These are phyloP conservation scores for Puccinia novopanici DNA, from an alignment of 1,284 basidiomycete genomes.

Conservation along the genomic window DNA sequence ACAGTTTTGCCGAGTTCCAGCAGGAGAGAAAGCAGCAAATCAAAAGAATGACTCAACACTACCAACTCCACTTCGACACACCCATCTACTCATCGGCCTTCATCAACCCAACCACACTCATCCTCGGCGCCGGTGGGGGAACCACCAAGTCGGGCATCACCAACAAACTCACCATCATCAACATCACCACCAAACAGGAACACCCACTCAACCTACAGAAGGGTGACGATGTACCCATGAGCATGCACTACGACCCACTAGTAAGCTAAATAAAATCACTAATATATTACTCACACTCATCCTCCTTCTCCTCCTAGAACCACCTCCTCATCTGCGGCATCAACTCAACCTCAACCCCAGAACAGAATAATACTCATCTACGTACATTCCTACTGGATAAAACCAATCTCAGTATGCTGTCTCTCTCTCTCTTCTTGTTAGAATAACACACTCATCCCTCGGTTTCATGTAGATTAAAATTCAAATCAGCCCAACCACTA, in stretches of 20 bases:
- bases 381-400: slow-evolving; percentile 29
- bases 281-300: no score
- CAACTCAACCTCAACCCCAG: slow-evolving; percentile 15
- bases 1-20: no score
- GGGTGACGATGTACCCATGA: slow-evolving; percentile 90
- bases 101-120: slow-evolving; percentile 68
- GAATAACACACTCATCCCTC: slow-evolving; percentile 1
- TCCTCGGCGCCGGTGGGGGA: slow-evolving; percentile 87
- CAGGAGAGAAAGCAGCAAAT: no score
- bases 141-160: slow-evolving; percentile 77
- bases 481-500: not conserved
- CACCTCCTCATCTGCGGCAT: slow-evolving; percentile 37
- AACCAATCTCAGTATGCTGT: not conserved
- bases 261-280: not conserved
- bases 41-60: slow-evolving; percentile 20
- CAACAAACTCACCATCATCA: slow-evolving; percentile 76
- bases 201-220: slow-evolving; percentile 74
- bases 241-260: slow-evolving; percentile 69
- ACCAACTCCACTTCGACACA: slow-evolving; percentile 13
- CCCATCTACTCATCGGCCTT: slow-evolving; percentile 88
- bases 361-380: slow-evolving; percentile 30
- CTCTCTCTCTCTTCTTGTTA: not conserved
- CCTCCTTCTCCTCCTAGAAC: no score
- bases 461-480: slow-evolving; percentile 19
- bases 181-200: slow-evolving; percentile 61